A percentile compares a stretch with the other conserved stretches of the same genome.
Evolutionary conservation across 495 filamentous ascomycete species (phyloP).

Genomic region (Neurospora sp.): DNA sequence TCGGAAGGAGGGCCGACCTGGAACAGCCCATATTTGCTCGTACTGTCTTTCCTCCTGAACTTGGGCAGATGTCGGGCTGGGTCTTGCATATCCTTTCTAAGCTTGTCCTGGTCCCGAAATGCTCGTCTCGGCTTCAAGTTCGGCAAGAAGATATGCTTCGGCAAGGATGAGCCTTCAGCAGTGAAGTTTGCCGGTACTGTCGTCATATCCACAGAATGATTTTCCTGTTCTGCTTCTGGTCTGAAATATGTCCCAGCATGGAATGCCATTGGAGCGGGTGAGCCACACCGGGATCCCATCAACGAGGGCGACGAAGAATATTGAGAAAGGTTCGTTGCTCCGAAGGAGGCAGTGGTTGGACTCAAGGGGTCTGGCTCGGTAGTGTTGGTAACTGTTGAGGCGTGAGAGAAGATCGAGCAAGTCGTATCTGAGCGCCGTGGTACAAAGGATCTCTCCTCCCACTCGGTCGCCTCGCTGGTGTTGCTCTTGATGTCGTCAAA

Average conservation of each 20-base stretch:
- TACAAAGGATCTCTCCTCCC: background rate
- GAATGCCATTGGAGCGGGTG: background rate
- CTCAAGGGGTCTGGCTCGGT: slow-evolving; percentile 11
- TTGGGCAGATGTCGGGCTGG: background rate
- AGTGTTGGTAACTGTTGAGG: slow-evolving; percentile 10
- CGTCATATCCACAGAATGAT: background rate
- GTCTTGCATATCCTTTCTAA: background rate
- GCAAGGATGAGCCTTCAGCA: background rate
- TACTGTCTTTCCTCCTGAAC: background rate
- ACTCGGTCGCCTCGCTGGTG: background rate
- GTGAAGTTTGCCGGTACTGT: background rate
- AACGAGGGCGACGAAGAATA: background rate
- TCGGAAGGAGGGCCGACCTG: background rate
- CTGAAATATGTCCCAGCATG: background rate
- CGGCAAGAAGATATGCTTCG: background rate
- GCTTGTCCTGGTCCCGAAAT: background rate
- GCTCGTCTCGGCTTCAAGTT: background rate
- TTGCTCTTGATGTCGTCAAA: background rate
- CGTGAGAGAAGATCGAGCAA: slow-evolving; percentile 2
- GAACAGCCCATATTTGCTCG: background rate
- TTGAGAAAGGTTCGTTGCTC: background rate
- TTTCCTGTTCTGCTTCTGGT: background rate
- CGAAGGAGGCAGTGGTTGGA: background rate
- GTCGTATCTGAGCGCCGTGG: slow-evolving; percentile 7
- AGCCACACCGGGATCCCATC: background rate